phyloP scores from a whole-genome alignment of 2,329 filamentous ascomycete species.

The Penicillium brasilianum region DNA sequence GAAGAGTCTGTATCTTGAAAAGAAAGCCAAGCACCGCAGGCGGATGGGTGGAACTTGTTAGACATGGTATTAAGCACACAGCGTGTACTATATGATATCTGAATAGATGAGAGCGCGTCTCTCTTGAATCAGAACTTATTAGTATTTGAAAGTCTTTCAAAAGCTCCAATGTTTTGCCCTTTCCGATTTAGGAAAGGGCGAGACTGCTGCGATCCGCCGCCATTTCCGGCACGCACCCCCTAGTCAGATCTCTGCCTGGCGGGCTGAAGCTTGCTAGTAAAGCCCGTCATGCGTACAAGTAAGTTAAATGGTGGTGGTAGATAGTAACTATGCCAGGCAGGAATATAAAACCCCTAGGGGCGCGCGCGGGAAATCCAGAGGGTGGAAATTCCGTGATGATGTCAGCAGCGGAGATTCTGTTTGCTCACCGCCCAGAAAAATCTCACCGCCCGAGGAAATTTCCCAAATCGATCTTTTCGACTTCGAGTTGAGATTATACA shows the following conservation, averaged over 20 bases:
- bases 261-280: too few species aligned
- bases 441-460: constrained; percentile 45
- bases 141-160: too few species aligned
- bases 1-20: constrained; percentile 15
- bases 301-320: too few species aligned
- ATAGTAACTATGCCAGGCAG: too few species aligned
- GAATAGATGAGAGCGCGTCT: background rate
- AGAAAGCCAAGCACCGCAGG: constrained; percentile 15
- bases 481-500: constrained; percentile 16
- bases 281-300: too few species aligned
- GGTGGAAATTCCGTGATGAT: constrained; percentile 10
- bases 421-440: constrained; percentile 33
- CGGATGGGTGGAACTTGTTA: background rate
- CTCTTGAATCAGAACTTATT: background rate
- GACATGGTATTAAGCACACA: background rate
- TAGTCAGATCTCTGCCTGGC: too few species aligned
- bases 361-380: too few species aligned
- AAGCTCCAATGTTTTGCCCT: background rate
- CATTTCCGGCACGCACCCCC: too few species aligned
- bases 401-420: constrained; percentile 6
- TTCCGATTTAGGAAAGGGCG: constrained; percentile 8
- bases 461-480: constrained; percentile 28
- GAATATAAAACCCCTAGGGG: too few species aligned
- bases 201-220: too few species aligned
- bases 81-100: background rate